phyloP scores from a whole-genome alignment of 2,329 filamentous ascomycete genomes.

The Trichoderma brevicompactum region DNA sequence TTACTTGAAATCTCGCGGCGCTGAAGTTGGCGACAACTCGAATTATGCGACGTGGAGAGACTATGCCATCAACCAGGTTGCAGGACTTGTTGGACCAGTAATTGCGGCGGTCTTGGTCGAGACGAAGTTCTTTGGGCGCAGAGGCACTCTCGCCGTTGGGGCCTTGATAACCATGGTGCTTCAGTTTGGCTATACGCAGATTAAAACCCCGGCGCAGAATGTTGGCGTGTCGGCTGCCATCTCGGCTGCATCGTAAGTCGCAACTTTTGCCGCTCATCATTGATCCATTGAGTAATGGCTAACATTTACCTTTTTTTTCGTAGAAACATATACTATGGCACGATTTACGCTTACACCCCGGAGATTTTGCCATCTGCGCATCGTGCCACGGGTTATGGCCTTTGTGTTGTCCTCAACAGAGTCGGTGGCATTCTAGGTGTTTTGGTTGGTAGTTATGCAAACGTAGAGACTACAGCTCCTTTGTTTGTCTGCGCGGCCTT shows the following conservation, averaged over 20 bases:
- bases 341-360: constrained; percentile 29
- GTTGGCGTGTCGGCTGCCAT: constrained; percentile 29
- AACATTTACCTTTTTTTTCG: neutral
- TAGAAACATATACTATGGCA: constrained; percentile 29
- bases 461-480: constrained; percentile 29
- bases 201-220: constrained; percentile 28
- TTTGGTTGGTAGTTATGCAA: constrained; percentile 28
- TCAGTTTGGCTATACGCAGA: constrained; percentile 30
- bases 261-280: neutral
- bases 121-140: constrained; percentile 25
- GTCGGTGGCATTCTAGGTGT: constrained; percentile 29
- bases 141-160: constrained; percentile 24
- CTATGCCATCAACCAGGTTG: constrained; percentile 29
- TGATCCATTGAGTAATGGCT: neutral
- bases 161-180: constrained; percentile 26
- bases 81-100: constrained; percentile 22
- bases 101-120: constrained; percentile 25
- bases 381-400: constrained; percentile 28
- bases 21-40: constrained; percentile 18
- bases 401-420: constrained; percentile 29
- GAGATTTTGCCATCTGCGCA: constrained; percentile 30
- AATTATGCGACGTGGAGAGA: constrained; percentile 31
- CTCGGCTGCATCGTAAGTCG: constrained; percentile 28
- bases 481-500: constrained; percentile 30
- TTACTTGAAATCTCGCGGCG: constrained; percentile 25